phyloP scores from a whole-genome alignment of 139 green algal species.

The Raphidocelis subcapitata region DNA sequence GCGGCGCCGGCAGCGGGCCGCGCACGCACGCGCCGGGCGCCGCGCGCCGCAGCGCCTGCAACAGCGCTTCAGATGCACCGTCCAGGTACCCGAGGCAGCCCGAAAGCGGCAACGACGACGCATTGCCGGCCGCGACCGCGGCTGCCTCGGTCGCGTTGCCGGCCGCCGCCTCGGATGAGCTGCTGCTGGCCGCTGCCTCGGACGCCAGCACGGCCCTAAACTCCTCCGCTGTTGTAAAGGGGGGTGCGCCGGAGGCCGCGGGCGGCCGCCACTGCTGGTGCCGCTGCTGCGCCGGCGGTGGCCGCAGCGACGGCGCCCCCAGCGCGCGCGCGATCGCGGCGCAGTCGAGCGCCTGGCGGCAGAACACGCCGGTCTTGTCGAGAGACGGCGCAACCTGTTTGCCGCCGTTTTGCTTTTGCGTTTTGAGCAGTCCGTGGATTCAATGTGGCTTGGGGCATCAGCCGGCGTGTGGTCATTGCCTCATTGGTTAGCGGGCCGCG shows the following conservation, averaged over 20 bases:
- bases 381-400: slow-evolving; percentile 3
- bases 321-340: slow-evolving; percentile 15
- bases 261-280: background rate
- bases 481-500: too few relatives aligned
- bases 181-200: too few relatives aligned
- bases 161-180: too few relatives aligned
- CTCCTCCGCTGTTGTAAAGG: background rate
- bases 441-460: too few relatives aligned
- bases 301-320: background rate
- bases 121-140: background rate
- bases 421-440: too few relatives aligned
- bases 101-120: too few relatives aligned
- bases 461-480: too few relatives aligned
- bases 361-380: slow-evolving; percentile 24
- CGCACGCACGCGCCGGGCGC: too few relatives aligned
- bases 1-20: background rate
- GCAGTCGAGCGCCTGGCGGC: slow-evolving; percentile 20
- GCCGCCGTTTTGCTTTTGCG: background rate
- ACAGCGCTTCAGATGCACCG: too few relatives aligned
- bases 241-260: background rate
- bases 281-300: background rate
- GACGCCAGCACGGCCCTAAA: background rate
- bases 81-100: too few relatives aligned
- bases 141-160: background rate
- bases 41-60: too few relatives aligned